Base-by-base conservation (phyloP, 371 early-diverging fungal species). In the Rhizomucor miehei region DNA sequence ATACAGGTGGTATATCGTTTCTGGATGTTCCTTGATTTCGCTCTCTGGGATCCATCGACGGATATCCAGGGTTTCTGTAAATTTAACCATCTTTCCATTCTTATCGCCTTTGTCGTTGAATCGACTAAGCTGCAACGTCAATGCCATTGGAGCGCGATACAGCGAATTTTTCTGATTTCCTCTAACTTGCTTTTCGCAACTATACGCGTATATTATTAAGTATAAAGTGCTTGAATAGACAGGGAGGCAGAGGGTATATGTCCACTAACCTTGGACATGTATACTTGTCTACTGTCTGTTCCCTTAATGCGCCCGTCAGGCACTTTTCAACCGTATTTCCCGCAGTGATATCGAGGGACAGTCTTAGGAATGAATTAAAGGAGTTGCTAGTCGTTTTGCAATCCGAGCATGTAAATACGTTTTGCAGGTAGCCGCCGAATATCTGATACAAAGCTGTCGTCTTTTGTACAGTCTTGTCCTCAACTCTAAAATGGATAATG, bases 371-470 rank as follows among this genome's bases (percentile, higher is more conserved):
- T 2, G 88, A 75, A 52, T 89, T 87, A 57, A 85, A 85, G 0
- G 83, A 81, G 55, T 86, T 80, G 36, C 90, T 88, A 37, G 74
- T 62, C 51, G 75, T 55, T n/a, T 82, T 79, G 71, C 95, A 95
- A 17, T 57, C 57, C 16, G 77, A 56, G 67, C 95, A 95, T 44
- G 67, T 73, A 56, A 91, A 75, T 41, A 82, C 76, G 48, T 84
- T 84, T 54, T 89, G 90, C 34, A 91, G 60, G 51, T 85, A 86
- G 0, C 93, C 93, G 54, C 90, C 91, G 82, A 93, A 93, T 9
- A 92, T 81, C 55, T 86, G 89, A 65, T 88, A 82, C 20, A 90
- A 59, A 21, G 88, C 75, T 8, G 91, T 90, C 12, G 93, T 90
- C 65, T 90, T 85, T 57, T 88, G 85, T 53, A 86, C 75, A 38